Base-by-base conservation (phyloP, 768 basidiomycete genomes). In the Lactarius tabidus region DNA sequence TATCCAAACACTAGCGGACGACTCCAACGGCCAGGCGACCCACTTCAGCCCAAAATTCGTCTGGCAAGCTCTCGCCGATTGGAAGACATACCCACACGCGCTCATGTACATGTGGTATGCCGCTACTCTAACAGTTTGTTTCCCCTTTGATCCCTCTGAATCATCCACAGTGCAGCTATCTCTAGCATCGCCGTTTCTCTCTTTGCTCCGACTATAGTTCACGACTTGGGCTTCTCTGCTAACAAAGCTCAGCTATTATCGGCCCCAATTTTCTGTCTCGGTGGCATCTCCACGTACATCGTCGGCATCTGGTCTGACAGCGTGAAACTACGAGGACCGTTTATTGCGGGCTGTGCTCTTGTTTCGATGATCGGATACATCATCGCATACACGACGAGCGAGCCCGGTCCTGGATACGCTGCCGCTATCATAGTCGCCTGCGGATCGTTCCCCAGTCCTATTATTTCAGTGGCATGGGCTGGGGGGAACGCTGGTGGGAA, bases 401-500 rank as follows among this genome's bases (percentile, higher is more conserved):
- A 17, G 12, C 65, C 69, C 0, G 68, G 68, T 10, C 45, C 63
- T 28, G 81, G 75, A 2, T 86, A 86, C 67, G 72, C 75, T 9
- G 85, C 82, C 2, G 74, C 81, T 6, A 62, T 86, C 38, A 72
- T 86, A 45, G 80, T 82, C 31, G 81, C 84, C 3, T 72, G 77
- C 23, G 85, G 85, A 23, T 80, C 84, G 7, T 85, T 75, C 68
- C 82, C 86, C 1, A 80, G 79, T 7, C 76, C 85, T 59, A 74
- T 75, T 8, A 75, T 84, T 23, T 70, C 72, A 29, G 72, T 87
- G 2, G 82, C 84, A 39, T 87, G 86, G 86, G 80, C 76, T 2
- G 78, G 80, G 2, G 81, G 81, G 10, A 83, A 84, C 60, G 79
- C 82, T 0, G 85, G 85, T 28, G 84, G 85, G 28, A 84, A 84